Base-by-base conservation (phyloP, 192 early-diverging fungal species). In the Mortierella claussenii region DNA sequence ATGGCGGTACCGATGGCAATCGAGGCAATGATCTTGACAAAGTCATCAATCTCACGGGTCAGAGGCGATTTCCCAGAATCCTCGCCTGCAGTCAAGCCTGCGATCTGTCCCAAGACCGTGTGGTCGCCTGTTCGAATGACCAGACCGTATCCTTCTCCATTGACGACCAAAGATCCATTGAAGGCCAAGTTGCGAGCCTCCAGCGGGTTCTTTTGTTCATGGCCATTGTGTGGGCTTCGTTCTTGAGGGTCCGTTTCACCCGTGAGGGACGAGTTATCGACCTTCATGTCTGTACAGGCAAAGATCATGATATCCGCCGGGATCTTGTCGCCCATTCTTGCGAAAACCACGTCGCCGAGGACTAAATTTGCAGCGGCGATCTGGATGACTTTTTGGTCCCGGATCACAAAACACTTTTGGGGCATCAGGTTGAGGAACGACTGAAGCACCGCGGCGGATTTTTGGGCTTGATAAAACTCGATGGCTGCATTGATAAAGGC, bases 81-180 rank as follows among this genome's bases (percentile, higher is more conserved):
- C 84, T 97, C 95, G 32, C 84, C 88, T 1, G 88, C 86, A 7
- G 96, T 95, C 67, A 97, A 62, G 18, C 87, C 87, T 18, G 97
- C 97, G 73, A 98, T 97, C 79, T 97, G 97, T 28, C 97, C 97
- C 73, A 98, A 85, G 36, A 98, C 96, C 1, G 97, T 98, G 70
- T 83, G 70, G 81, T 97, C 96, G 56, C 97, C 97, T 15, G 92
- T 95, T 42, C 95, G 84, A 47, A 98, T 87, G 28, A 98, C 97
- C 44, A 98, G 82, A 21, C 96, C 96, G 65, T 95, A 97, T 0
- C 87, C 93, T 65, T 96, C 94, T 54, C 97, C 94, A 44, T 85
- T 81, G 36, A 93, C 89, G 17, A 84, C 88, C 46, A 98, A 81
- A 7, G 97, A 93, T 55, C 94, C 90, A 79, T 94, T 97, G 79